phyloP scores from a whole-genome alignment of 352 stramenopile genomes.

The Pythium biforme region DNA sequence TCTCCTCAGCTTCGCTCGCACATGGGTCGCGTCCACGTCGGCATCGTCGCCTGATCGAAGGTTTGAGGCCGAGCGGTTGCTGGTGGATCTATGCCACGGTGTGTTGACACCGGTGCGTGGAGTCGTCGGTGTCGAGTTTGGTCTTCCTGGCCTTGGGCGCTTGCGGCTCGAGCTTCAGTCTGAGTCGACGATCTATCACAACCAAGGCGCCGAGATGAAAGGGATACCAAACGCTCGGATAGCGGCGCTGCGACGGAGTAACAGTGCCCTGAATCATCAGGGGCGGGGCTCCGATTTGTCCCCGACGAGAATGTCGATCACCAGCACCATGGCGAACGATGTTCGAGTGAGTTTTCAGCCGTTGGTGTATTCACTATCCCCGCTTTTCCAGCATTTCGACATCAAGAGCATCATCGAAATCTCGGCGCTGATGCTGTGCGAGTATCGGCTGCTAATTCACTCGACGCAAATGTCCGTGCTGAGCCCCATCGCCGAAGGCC shows the following conservation, averaged over 20 bases:
- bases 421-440: slow-evolving; percentile 63
- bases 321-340: slow-evolving; percentile 27
- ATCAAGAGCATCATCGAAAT: slow-evolving; percentile 73
- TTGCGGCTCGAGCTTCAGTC: slow-evolving; percentile 52
- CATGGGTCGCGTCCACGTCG: slow-evolving; percentile 38
- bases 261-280: slow-evolving; percentile 9
- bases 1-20: slow-evolving; percentile 49
- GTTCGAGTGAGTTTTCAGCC: slow-evolving; percentile 41
- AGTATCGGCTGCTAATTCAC: slow-evolving; percentile 80
- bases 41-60: background rate
- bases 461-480: slow-evolving; percentile 74
- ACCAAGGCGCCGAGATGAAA: background rate
- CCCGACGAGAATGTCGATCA: slow-evolving; percentile 46
- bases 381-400: slow-evolving; percentile 75
- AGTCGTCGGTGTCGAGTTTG: slow-evolving; percentile 64
- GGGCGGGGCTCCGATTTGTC: slow-evolving; percentile 27
- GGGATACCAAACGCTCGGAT: slow-evolving; percentile 1
- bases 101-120: slow-evolving; percentile 62
- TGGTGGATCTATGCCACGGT: slow-evolving; percentile 54
- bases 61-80: slow-evolving; percentile 31
- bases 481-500: slow-evolving; percentile 64
- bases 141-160: slow-evolving; percentile 28
- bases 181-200: slow-evolving; percentile 55
- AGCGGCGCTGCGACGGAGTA: slow-evolving; percentile 5
- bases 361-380: slow-evolving; percentile 62